A percentile compares a stretch with the other conserved stretches of the same genome.
phyloP scores from a whole-genome alignment of 2,329 filamentous ascomycete genomes.

The Pleochaeta shiraiana region DNA sequence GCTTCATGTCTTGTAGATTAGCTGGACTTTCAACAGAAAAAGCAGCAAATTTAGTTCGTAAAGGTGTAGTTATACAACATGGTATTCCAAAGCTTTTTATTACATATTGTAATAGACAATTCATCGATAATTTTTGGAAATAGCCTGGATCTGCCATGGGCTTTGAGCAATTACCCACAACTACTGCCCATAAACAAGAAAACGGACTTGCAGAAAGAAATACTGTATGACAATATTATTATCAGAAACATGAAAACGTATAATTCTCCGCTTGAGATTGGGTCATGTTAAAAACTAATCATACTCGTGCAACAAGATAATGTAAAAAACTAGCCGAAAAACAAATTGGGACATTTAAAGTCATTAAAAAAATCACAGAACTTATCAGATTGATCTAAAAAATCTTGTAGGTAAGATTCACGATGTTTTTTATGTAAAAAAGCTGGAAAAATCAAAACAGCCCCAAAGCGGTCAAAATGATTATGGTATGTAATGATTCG shows the following conservation, averaged over 20 bases:
- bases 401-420: neutral
- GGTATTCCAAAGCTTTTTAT: slow-evolving; percentile 3
- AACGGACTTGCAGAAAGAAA: slow-evolving; percentile 4
- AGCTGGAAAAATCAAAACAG: neutral
- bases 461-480: neutral
- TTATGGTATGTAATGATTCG: neutral
- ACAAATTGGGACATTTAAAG: slow-evolving; percentile 1
- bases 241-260: neutral
- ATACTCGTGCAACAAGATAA: neutral
- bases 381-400: neutral
- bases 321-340: neutral
- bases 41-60: neutral
- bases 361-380: neutral
- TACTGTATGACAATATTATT: neutral
- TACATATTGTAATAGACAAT: neutral
- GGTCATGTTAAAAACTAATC: slow-evolving; percentile 2
- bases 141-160: neutral
- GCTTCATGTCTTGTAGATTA: neutral
- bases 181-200: neutral
- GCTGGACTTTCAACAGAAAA: neutral
- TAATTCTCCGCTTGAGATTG: neutral
- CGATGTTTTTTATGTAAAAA: neutral
- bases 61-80: slow-evolving; percentile 2
- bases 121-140: neutral
- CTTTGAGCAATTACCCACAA: neutral